These are phyloP conservation scores for Chlamydomonas schloesseri DNA, from an alignment of 139 green algal species.

Conservation along the genomic window DNA sequence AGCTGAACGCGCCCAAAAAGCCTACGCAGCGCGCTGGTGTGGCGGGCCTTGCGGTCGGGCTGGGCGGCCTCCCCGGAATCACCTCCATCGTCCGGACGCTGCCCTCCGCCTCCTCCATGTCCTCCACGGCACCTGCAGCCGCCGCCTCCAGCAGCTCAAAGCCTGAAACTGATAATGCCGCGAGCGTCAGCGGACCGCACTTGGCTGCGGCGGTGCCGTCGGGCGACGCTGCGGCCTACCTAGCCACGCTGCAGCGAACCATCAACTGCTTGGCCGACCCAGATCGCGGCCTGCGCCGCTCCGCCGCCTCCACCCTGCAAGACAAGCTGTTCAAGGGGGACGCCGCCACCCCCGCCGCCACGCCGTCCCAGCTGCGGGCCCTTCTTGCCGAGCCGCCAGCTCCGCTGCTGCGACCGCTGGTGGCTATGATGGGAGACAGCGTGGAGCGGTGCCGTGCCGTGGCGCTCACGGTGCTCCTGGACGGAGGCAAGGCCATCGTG, in stretches of 20 bases:
- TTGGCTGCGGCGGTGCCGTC: not conserved
- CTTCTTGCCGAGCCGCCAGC: constrained; percentile 48
- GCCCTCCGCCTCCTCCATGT: not conserved
- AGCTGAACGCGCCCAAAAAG: constrained; percentile 64
- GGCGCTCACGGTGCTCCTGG: constrained; percentile 59
- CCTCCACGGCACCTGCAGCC: not conserved
- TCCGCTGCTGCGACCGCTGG: constrained; percentile 68
- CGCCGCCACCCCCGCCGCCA: constrained; percentile 28
- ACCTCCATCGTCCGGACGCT: constrained; percentile 43
- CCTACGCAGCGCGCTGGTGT: constrained; percentile 8
- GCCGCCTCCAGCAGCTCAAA: too few species aligned
- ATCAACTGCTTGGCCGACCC: constrained; percentile 86
- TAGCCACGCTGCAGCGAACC: constrained; percentile 68
- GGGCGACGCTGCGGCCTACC: constrained; percentile 30
- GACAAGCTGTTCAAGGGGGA: constrained; percentile 53
- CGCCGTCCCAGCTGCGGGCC: constrained; percentile 54
- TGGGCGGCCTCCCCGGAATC: constrained; percentile 56
- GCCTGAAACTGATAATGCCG: too few species aligned
- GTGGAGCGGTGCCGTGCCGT: constrained; percentile 63
- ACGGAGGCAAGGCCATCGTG: constrained; percentile 15
- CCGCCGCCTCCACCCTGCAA: constrained; percentile 53
- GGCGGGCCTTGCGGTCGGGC: constrained; percentile 25
- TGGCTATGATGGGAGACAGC: constrained; percentile 67
- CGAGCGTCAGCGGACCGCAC: too few species aligned
- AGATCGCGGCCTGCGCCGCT: constrained; percentile 64